Base-by-base conservation (phyloP, 2,329 filamentous ascomycete genomes). In the Cercospora berteroae region DNA sequence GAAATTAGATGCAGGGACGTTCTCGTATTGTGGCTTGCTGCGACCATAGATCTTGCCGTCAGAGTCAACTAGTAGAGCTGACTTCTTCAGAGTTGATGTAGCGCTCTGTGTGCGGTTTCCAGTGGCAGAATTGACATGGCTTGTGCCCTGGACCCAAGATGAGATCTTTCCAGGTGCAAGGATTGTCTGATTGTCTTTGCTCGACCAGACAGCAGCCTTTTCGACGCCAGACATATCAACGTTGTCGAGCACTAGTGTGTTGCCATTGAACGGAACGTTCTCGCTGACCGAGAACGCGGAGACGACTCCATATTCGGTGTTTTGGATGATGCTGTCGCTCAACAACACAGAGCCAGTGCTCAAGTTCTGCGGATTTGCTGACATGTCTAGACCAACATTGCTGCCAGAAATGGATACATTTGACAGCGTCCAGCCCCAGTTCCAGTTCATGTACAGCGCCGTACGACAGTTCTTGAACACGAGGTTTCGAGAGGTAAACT, bases 11-110 rank as follows among this genome's bases (percentile, higher is more conserved):
- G 84, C 86, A 3, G 88, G 80, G 2, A 92, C 80, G 50, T 82
- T 81, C 76, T 91, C 87, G 77, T 98, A 99, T 79, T 97, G 92
- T 13, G 95, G 95, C 85, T 95, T 96, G 79, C 89, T 90, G 72
- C 91, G 90, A 71, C 93, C 90, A 77, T 94, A 93, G 74, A 97
- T 83, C 42, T 86, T 88, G 71, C 91, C 92, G 25, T 83, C 79
- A 44, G 79, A 79, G 70, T 88, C 84, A 44, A 94, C 83, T 16
- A 98, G 88, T 25, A 79, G 81, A 12, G 83, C 79, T 6, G 93
- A 91, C 65, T 74, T 74, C 36, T 63, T 67, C 12, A 68, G 20
- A 7, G 56, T 66, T 18, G 63, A 29, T 33, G 68, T 65, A 7
- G 39, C 9, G 13, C 67, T 70, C 27, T 71, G 60, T 1, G 58